phyloP scores from a whole-genome alignment of 495 filamentous ascomycete genomes.

The Talaromyces thailandensis region DNA sequence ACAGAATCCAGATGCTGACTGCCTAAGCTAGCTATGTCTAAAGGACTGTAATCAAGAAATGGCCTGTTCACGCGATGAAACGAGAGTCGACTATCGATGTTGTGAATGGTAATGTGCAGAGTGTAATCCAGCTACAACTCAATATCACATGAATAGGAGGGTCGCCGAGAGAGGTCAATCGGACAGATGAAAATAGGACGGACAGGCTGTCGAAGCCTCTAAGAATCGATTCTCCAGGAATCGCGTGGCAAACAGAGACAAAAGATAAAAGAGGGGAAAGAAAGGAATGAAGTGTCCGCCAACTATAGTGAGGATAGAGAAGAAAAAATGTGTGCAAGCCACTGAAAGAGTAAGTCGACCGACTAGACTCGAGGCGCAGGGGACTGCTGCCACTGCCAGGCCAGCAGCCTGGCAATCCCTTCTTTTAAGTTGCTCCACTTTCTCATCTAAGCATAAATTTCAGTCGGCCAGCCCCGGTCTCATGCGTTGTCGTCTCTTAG shows the following conservation, averaged over 20 bases:
- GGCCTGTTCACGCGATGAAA: neutral
- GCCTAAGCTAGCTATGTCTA: neutral
- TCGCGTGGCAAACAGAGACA: slow-evolving; percentile 10
- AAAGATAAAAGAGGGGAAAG: slow-evolving; percentile 9
- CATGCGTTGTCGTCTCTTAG: neutral
- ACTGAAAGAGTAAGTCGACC: neutral
- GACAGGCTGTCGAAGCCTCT: neutral
- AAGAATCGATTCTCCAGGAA: neutral
- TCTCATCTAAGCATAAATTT: neutral
- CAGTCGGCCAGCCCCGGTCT: neutral
- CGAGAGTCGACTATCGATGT: neutral
- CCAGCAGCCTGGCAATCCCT: neutral
- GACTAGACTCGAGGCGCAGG: neutral
- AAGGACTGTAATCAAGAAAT: neutral
- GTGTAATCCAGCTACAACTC: neutral
- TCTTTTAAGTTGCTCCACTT: neutral
- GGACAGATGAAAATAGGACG: neutral
- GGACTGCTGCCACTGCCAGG: neutral
- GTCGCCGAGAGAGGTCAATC: neutral
- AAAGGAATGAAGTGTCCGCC: neutral
- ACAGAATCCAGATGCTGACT: neutral
- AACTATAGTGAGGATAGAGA: neutral
- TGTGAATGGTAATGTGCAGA: neutral
- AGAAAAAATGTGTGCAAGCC: neutral
- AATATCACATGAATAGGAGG: neutral